A percentile compares a stretch with the other conserved stretches of the same genome.
These are phyloP conservation scores for Limonium bicolor DNA, from an alignment of 148 eudicot genomes.

Conservation along the genomic window DNA sequence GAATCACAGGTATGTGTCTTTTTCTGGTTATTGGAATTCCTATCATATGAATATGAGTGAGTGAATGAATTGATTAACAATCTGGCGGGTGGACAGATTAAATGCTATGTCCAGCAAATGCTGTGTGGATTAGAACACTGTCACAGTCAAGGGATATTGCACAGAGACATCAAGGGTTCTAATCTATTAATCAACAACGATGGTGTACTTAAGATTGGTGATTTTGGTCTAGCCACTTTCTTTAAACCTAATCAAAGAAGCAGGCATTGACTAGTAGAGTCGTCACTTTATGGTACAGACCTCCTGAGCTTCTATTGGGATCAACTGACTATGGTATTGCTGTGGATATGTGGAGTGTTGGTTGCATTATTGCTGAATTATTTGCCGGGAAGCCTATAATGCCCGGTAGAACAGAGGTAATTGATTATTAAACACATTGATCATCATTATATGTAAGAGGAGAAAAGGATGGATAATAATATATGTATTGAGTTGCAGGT, in stretches of 20 bases:
- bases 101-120: slow-evolving; percentile 68
- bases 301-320: slow-evolving; percentile 83
- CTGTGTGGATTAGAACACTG: slow-evolving; percentile 66
- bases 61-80: not conserved
- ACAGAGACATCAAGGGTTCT: slow-evolving; percentile 75
- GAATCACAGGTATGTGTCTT: slow-evolving; percentile 54
- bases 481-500: slow-evolving; percentile 24
- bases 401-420: slow-evolving; percentile 93
- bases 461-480: too few species aligned
- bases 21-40: not conserved
- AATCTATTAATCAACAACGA: slow-evolving; percentile 56
- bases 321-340: slow-evolving; percentile 64
- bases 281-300: slow-evolving; percentile 81
- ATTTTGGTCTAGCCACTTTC: slow-evolving; percentile 70
- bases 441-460: too few species aligned
- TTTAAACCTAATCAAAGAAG: slow-evolving; percentile 41
- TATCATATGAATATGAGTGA: not conserved
- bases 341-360: slow-evolving; percentile 84
- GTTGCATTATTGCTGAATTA: slow-evolving; percentile 77
- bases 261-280: slow-evolving; percentile 79
- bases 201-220: slow-evolving; percentile 80
- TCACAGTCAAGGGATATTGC: slow-evolving; percentile 66
- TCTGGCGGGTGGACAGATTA: slow-evolving; percentile 32
- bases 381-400: slow-evolving; percentile 84
- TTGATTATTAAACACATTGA: too few species aligned